Base-by-base conservation (phyloP, 371 early-diverging fungal genomes). In the Mitosporidium daphniae region DNA sequence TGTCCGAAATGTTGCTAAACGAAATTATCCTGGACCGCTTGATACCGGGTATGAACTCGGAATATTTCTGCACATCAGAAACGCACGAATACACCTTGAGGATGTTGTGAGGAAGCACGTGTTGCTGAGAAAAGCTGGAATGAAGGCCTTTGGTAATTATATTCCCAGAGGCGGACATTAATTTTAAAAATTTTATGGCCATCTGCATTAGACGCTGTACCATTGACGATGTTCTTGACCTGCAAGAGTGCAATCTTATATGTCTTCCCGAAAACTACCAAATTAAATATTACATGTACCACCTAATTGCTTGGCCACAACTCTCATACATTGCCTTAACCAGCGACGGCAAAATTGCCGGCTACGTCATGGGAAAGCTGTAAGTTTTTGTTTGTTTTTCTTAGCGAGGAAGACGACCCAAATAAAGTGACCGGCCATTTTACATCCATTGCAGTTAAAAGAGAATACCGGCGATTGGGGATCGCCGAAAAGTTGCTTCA, bases 241-340 rank as follows among this genome's bases (percentile, higher is more conserved):
- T 89, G 58, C 86, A 89, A 51, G 61, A 72, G 40, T 75, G 77
- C 57, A 89, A 89, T 47, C 48, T 89, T 31, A 50, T 55, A 31
- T 82, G 84, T 45, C 55, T 89, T 27, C 91, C 91, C 2, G 91
- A 89, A 42, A 89, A 89, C 56, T 89, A 89, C 45, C 70, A 71
- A 39, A 70, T 89, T 66, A 89, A 89, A 45, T 89, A 84, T 47
- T 89, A 78, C 43, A 50, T 77, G 26, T 89, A 89, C 44, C 91
- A 89, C 32, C 53, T 66, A 4, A 44, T 71, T 17, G 61, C 75
- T 14, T 89, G 91, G 91, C 91, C 91, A 10, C 75, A 78, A 37
- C 59, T 82, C 3, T 73, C 75, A 11, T 77, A 58, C 28, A 78
- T 89, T 8, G 91, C 91, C 9, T 74, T 72, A 40, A 70, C 73